A percentile compares a stretch with the other conserved stretches of the same genome.
Conservation (phyloP, 2,329 filamentous ascomycete genomes). For the Calonectria pteridis region DNA sequence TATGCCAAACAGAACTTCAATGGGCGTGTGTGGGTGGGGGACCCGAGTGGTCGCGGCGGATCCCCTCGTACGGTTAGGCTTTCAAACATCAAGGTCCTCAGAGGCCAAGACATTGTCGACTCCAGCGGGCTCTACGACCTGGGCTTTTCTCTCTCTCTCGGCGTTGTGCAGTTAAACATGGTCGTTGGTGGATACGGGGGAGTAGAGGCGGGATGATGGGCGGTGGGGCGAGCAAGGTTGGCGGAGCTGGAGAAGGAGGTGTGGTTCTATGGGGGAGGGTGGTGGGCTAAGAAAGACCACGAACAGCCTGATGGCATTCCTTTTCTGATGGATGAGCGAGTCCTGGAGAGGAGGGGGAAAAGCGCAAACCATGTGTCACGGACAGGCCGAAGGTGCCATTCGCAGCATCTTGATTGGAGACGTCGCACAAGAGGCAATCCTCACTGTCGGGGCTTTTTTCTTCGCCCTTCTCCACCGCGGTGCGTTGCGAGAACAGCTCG, state of each 20-base stretch:
- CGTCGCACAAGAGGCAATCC: background rate
- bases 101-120: constrained; percentile 15
- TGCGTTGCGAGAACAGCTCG: constrained; percentile 6
- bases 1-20: background rate
- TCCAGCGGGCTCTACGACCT: background rate
- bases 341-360: background rate
- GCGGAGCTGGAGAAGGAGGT: background rate
- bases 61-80: constrained; percentile 8
- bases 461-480: background rate
- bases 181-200: background rate
- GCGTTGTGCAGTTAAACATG: background rate
- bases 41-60: background rate
- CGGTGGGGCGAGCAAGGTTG: background rate
- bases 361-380: constrained; percentile 1
- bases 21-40: constrained; percentile 7
- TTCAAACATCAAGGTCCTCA: constrained; percentile 27
- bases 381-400: background rate
- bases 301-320: background rate
- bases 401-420: background rate
- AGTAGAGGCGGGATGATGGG: background rate
- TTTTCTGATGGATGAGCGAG: background rate
- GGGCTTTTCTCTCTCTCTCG: background rate
- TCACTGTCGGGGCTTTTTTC: background rate
- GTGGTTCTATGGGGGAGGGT: constrained; percentile 1
- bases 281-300: background rate